Evolutionary conservation across 805 yeast species (phyloP).

Genomic region (Metschnikowia vanudenii): DNA sequence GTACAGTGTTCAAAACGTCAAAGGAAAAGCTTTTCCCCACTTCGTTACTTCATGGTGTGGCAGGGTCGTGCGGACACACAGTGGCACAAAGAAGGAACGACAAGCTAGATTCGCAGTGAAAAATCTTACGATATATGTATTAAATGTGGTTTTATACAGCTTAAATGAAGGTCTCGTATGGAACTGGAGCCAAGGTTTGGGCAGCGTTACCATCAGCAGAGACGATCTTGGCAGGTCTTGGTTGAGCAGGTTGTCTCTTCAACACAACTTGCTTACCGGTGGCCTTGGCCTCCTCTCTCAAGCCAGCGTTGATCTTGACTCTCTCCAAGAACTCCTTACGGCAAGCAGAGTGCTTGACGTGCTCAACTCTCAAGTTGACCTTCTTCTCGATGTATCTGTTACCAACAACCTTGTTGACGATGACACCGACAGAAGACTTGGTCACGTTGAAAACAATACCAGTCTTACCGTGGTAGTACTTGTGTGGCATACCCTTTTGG

Average conservation of each 20-base stretch:
- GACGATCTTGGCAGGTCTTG: slow-evolving; percentile 90
- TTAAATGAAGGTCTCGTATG: slow-evolving; percentile 99
- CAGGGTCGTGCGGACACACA: no score
- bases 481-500: slow-evolving; percentile 99
- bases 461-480: slow-evolving; percentile 99
- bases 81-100: no score
- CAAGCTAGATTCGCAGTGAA: no score
- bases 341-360: slow-evolving; percentile 99
- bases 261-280: slow-evolving; percentile 86
- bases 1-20: no score
- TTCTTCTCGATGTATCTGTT: slow-evolving; percentile 99
- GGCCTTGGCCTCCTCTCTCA: slow-evolving; percentile 91
- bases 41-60: no score
- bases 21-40: no score
- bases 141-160: slow-evolving; percentile 19
- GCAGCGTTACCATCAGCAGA: slow-evolving; percentile 81
- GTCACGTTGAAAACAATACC: slow-evolving; percentile 99
- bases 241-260: slow-evolving; percentile 98
- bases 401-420: slow-evolving; percentile 97
- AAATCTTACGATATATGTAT: slow-evolving; percentile 8
- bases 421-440: slow-evolving; percentile 97
- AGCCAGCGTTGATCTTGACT: slow-evolving; percentile 95
- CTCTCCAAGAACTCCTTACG: slow-evolving; percentile 98
- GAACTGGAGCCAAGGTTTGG: slow-evolving; percentile 97
- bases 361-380: slow-evolving; percentile 97